phyloP scores from a whole-genome alignment of 2,329 filamentous ascomycete genomes.

The Cadophora malorum region DNA sequence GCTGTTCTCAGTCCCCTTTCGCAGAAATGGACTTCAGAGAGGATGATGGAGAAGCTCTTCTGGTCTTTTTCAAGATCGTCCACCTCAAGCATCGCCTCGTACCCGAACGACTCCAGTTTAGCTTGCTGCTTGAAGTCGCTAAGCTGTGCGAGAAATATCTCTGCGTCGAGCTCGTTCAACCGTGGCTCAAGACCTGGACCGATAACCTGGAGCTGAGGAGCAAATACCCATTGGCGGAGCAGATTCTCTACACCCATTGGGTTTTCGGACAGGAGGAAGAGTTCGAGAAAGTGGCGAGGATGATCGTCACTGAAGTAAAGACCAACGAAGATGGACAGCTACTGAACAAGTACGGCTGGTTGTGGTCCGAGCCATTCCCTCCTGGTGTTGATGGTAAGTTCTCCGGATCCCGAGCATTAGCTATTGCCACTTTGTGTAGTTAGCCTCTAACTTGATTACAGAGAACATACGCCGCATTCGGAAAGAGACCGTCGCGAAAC shows the following conservation, averaged over 20 bases:
- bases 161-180: neutral
- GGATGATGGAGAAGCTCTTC: constrained; percentile 9
- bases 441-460: neutral
- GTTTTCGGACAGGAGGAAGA: constrained; percentile 13
- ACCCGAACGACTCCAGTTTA: neutral
- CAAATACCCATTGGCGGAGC: neutral
- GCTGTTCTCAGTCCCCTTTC: neutral
- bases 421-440: neutral
- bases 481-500: neutral
- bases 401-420: too few species aligned
- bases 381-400: neutral
- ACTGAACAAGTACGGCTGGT: neutral
- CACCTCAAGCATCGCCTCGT: constrained; percentile 4
- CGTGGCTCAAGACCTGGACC: constrained; percentile 1
- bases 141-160: constrained; percentile 16
- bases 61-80: constrained; percentile 5
- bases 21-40: neutral
- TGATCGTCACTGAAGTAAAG: neutral
- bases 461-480: constrained; percentile 7
- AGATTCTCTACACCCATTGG: constrained; percentile 11
- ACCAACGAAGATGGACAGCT: neutral
- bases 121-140: neutral
- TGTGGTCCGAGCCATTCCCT: constrained; percentile 6
- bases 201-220: neutral
- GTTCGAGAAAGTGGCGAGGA: neutral